Evolutionary conservation across 257 asterid species (phyloP).

Genomic region (Solanum rostratum): DNA sequence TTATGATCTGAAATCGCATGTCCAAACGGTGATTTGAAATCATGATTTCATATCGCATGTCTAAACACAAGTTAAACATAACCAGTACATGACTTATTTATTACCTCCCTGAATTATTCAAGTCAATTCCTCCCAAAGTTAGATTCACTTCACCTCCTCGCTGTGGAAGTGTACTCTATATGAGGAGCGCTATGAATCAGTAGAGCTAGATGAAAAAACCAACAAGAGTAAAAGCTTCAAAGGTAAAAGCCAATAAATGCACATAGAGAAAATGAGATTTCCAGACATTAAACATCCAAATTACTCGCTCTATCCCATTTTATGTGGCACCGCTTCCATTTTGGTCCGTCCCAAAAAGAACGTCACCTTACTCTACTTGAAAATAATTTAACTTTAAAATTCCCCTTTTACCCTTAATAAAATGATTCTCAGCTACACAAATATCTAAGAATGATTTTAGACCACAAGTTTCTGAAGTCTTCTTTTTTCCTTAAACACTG

Average conservation of each 20-base stretch:
- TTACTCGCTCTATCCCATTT: background rate
- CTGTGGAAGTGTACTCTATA: slow-evolving; percentile 80
- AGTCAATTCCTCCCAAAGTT: slow-evolving; percentile 89
- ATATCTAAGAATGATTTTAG: too few relatives aligned
- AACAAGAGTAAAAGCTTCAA: background rate
- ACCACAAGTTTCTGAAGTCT: too few relatives aligned
- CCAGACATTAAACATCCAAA: background rate
- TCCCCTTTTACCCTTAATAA: too few relatives aligned
- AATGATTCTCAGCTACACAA: too few relatives aligned
- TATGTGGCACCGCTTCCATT: too few relatives aligned
- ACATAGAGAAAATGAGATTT: background rate
- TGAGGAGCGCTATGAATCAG: background rate
- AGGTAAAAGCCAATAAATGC: background rate
- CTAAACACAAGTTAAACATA: background rate
- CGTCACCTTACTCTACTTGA: too few relatives aligned
- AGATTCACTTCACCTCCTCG: slow-evolving; percentile 94
- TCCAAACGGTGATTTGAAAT: background rate
- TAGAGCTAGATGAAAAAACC: background rate
- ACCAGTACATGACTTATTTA: background rate
- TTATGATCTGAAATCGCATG: background rate
- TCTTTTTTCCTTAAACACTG: too few relatives aligned
- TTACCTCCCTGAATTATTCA: slow-evolving; percentile 95
- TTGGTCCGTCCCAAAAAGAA: too few relatives aligned
- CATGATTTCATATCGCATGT: background rate
- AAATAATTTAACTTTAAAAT: too few relatives aligned